phyloP scores from a whole-genome alignment of 2,329 filamentous ascomycete genomes.

The Pseudocercospora crystallina region DNA sequence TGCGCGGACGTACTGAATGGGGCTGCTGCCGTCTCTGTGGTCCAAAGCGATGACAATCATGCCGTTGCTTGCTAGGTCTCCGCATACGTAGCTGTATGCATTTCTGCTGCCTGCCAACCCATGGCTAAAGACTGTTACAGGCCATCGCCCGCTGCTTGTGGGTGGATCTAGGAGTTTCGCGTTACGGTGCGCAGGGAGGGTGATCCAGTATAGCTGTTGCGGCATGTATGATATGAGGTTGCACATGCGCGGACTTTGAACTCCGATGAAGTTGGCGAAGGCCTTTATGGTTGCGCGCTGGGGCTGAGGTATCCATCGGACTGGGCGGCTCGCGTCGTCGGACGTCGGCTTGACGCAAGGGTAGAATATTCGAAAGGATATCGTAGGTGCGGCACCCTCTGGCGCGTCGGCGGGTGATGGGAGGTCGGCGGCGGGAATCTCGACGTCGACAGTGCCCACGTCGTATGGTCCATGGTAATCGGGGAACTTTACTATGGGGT shows the following conservation, averaged over 20 bases:
- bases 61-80: slow-evolving; percentile 77
- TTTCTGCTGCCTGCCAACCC: slow-evolving; percentile 79
- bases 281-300: slow-evolving; percentile 72
- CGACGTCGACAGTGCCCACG: slow-evolving; percentile 77
- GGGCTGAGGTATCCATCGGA: slow-evolving; percentile 75
- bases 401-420: slow-evolving; percentile 58
- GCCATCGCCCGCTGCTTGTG: slow-evolving; percentile 62
- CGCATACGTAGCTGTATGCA: slow-evolving; percentile 79
- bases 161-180: slow-evolving; percentile 58
- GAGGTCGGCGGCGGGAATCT: slow-evolving; percentile 65
- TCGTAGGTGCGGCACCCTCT: slow-evolving; percentile 62
- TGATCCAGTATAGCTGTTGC: slow-evolving; percentile 69
- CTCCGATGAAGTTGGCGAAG: slow-evolving; percentile 74
- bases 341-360: slow-evolving; percentile 54
- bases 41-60: slow-evolving; percentile 79
- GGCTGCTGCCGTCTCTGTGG: slow-evolving; percentile 77
- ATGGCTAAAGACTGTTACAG: slow-evolving; percentile 82
- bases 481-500: slow-evolving; percentile 70
- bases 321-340: slow-evolving; percentile 53
- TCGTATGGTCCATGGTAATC: slow-evolving; percentile 74
- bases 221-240: slow-evolving; percentile 44
- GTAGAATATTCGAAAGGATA: slow-evolving; percentile 82
- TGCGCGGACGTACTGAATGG: slow-evolving; percentile 69
- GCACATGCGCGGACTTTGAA: slow-evolving; percentile 42
- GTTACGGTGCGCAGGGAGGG: slow-evolving; percentile 71